Base-by-base conservation (phyloP, 441 rosid genomes). In the Melastoma candidum region DNA sequence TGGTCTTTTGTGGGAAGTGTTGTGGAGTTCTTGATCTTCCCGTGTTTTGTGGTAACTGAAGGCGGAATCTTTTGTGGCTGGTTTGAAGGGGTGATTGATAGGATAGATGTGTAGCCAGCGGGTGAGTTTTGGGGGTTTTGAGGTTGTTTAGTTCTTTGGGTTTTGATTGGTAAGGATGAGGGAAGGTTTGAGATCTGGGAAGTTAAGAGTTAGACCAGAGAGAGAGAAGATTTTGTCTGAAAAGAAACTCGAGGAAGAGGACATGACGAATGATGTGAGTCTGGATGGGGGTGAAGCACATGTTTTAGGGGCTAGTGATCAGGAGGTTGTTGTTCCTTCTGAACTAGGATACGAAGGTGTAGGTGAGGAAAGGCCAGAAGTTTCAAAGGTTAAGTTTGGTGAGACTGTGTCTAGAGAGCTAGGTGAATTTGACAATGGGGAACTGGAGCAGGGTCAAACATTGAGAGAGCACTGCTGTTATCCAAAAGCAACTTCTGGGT, bases 181-280 rank as follows among this genome's bases (percentile, higher is more conserved):
- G 56, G 74, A 61, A 54, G 73, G 74, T 17, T 53, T 72, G 76
- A 66, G 77, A 64, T 78, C 81, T 3, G 64, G 57, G 22, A 51
- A 57, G 58, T 63, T 54, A 49, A n/a, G 26, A 53, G 61, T 17
- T 26, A 61, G 63, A 47, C 63, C 67, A 36, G 71, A 77, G 56
- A 49, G 32, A 47, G 67, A 53, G 51, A 63, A 72, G 66, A 46
- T 50, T 25, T 51, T 6, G 53, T 24, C n/a, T 4, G 50, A 53
- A 3, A 12, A 50, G 12, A 51, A 22, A 51, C 46, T 51, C 39
- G 68, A 12, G 47, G 24, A 25, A 45, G 47, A 27, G 12, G 53
- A 51, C 32, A 11, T 12, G 39, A 9, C 11, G 44, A 14, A 57
- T 12, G 22, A 2, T 13, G 46, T 25, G 24, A 44, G 50, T 46